These are phyloP conservation scores for Nicotiana tabacum DNA, from an alignment of 257 asterid species.

Conservation along the genomic window DNA sequence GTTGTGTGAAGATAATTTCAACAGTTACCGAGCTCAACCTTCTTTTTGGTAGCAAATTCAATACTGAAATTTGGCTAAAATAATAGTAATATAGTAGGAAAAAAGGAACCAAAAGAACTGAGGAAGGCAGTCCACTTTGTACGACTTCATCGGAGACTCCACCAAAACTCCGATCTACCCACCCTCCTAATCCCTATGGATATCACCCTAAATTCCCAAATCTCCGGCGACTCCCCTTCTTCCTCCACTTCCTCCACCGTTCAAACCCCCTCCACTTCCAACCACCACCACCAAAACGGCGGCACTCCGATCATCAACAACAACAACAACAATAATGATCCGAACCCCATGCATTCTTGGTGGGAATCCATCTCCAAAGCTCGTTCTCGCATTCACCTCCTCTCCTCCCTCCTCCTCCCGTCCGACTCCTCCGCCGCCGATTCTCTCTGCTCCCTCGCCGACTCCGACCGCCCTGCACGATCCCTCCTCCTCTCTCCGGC, in stretches of 20 bases:
- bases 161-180: not conserved
- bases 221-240: constrained; percentile 60
- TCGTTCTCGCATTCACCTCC: constrained; percentile 87
- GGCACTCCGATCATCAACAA: constrained; percentile 22
- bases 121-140: not conserved
- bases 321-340: constrained; percentile 34
- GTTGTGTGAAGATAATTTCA: not conserved
- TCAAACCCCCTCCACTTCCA: constrained; percentile 14
- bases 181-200: constrained; percentile 40
- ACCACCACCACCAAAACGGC: constrained; percentile 20
- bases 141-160: not conserved
- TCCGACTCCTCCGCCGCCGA: constrained; percentile 17
- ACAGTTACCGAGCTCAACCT: not conserved
- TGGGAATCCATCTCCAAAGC: constrained; percentile 97
- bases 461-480: constrained; percentile 89
- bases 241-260: constrained; percentile 50
- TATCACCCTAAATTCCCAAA: constrained; percentile 30
- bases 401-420: constrained; percentile 54
- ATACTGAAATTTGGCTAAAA: not conserved
- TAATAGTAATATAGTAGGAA: not conserved
- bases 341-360: constrained; percentile 72
- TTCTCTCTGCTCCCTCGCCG: constrained; percentile 57
- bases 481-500: constrained; percentile 79
- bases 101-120: not conserved
- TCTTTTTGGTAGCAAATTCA: too few relatives aligned